phyloP scores from a whole-genome alignment of 139 green algal genomes.

The Haematococcus sp. region DNA sequence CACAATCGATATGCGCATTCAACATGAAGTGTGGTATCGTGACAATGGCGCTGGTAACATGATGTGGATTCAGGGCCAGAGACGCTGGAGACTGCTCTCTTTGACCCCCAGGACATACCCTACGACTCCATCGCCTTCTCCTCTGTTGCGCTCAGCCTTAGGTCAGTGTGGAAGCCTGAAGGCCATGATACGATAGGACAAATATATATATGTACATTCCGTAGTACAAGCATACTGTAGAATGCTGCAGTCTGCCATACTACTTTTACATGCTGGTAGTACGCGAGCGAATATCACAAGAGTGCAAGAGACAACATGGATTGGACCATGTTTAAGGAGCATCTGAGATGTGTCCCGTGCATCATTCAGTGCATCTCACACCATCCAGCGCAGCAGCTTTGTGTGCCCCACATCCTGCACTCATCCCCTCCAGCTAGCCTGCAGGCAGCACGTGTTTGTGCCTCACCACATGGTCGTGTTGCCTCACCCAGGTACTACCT shows the following conservation, averaged over 20 bases:
- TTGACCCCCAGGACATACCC: conserved; percentile 68
- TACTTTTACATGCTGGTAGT: not conserved
- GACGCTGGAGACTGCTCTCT: conserved; percentile 69
- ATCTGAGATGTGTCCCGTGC: not conserved
- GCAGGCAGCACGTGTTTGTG: no score
- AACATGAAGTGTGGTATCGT: no score
- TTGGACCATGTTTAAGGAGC: not conserved
- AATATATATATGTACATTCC: not conserved
- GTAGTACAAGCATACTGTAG: not conserved
- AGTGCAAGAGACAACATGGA: not conserved
- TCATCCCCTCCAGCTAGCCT: not conserved
- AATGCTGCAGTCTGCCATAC: no score
- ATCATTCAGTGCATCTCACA: no score
- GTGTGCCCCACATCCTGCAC: not conserved
- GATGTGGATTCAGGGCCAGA: conserved; percentile 63
- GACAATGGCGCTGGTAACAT: no score
- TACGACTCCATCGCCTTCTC: conserved; percentile 76
- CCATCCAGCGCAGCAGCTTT: no score
- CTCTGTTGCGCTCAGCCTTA: conserved; percentile 58
- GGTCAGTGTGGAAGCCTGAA: conserved; percentile 4
- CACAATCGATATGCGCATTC: no score
- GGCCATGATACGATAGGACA: not conserved
- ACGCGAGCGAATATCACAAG: not conserved
- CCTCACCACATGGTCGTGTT: no score
- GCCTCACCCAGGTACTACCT: conserved; percentile 55